These are phyloP conservation scores for Pseudopithomyces maydicus DNA, from an alignment of 2,329 filamentous ascomycete species.

Conservation along the genomic window DNA sequence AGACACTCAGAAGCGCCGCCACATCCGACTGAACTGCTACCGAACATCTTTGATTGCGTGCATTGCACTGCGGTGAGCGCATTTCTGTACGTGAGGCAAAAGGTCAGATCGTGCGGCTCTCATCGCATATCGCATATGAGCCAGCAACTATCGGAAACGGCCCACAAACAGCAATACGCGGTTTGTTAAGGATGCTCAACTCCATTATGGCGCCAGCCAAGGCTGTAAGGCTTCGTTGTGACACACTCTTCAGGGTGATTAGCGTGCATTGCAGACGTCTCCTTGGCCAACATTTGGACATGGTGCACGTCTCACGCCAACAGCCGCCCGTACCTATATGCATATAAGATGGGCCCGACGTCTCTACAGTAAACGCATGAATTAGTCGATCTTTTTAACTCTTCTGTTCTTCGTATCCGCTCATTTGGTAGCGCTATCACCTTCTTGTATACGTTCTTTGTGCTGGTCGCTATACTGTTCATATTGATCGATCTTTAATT, in stretches of 20 bases:
- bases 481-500: background rate
- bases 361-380: constrained; percentile 4
- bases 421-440: constrained; percentile 5
- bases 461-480: constrained; percentile 4
- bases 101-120: background rate
- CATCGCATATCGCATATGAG: background rate
- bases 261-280: constrained; percentile 6
- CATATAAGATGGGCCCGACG: background rate
- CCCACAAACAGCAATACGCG: background rate
- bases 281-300: constrained; percentile 3
- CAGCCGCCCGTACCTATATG: background rate
- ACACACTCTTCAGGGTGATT: constrained; percentile 3
- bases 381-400: constrained; percentile 3
- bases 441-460: background rate
- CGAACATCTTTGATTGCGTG: background rate
- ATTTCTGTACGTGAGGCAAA: background rate
- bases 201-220: background rate
- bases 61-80: background rate
- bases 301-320: background rate
- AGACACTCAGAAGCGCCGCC: constrained; percentile 3
- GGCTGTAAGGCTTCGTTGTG: constrained; percentile 1
- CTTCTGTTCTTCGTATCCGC: background rate
- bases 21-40: background rate
- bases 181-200: background rate
- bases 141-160: too few species aligned